These are phyloP conservation scores for Hypoxylon fuscum DNA, from an alignment of 495 filamentous ascomycete genomes.

Conservation along the genomic window DNA sequence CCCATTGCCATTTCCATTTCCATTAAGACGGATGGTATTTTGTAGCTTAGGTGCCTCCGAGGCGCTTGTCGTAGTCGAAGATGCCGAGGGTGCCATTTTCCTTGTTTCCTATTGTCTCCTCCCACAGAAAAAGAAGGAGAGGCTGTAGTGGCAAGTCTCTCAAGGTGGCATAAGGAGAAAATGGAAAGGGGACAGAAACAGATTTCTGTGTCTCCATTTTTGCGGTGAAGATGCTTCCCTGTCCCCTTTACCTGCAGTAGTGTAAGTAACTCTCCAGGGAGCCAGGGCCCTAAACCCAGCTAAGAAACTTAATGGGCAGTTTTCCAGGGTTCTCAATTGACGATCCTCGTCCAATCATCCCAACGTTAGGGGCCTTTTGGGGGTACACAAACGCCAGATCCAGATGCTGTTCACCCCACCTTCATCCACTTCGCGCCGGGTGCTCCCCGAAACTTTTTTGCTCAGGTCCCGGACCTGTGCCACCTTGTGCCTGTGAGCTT, in stretches of 20 bases:
- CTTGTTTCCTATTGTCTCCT: not conserved
- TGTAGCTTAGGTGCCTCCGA: slow-evolving; percentile 27
- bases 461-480: too few species aligned
- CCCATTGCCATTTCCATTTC: too few species aligned
- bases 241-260: slow-evolving; percentile 16
- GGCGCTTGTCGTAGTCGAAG: slow-evolving; percentile 44
- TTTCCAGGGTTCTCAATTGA: slow-evolving; percentile 28
- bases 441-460: too few species aligned
- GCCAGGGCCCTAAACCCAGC: slow-evolving; percentile 25
- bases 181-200: slow-evolving; percentile 26
- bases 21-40: slow-evolving; percentile 40
- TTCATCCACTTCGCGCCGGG: too few species aligned
- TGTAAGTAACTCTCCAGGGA: slow-evolving; percentile 8
- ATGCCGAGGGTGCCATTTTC: slow-evolving; percentile 42
- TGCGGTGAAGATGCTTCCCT: slow-evolving; percentile 35
- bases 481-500: slow-evolving; percentile 4
- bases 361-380: not conserved
- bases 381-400: too few species aligned
- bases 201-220: slow-evolving; percentile 32
- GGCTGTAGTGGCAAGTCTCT: slow-evolving; percentile 2
- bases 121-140: slow-evolving; percentile 1
- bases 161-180: slow-evolving; percentile 20
- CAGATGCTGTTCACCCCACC: too few species aligned
- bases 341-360: slow-evolving; percentile 29
- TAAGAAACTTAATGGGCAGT: slow-evolving; percentile 15